These are phyloP conservation scores for Geotrichum armillariae DNA, from an alignment of 1,139 yeast species.

Conservation along the genomic window DNA sequence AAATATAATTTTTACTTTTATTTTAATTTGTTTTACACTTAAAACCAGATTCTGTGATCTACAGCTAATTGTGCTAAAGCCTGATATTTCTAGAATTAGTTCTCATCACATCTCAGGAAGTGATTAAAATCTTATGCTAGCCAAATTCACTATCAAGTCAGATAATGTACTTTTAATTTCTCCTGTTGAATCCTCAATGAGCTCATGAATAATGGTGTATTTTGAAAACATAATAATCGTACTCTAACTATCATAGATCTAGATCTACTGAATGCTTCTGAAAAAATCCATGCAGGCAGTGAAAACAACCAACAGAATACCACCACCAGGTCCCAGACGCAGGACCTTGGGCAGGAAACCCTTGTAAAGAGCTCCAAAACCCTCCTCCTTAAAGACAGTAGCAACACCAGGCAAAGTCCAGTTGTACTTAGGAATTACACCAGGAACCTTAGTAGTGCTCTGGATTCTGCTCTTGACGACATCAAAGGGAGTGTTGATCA, in stretches of 20 bases:
- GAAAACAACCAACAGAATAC: constrained; percentile 92
- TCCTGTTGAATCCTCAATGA: too few relatives aligned
- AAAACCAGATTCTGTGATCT: background rate
- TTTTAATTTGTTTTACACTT: constrained; percentile 21
- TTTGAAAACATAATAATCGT: too few relatives aligned
- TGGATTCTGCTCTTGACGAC: constrained; percentile 97
- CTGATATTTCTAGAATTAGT: too few relatives aligned
- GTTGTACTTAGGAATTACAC: constrained; percentile 71
- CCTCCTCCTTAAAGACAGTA: constrained; percentile 85
- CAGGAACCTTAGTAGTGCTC: constrained; percentile 69
- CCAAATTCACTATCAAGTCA: background rate
- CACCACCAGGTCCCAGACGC: constrained; percentile 99
- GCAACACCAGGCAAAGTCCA: constrained; percentile 87
- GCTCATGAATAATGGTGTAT: too few relatives aligned
- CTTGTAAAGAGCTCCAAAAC: constrained; percentile 81
- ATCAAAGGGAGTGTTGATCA: constrained; percentile 94
- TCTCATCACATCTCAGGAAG: too few relatives aligned
- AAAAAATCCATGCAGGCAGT: constrained; percentile 94
- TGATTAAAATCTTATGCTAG: too few relatives aligned
- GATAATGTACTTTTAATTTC: too few relatives aligned
- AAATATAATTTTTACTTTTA: constrained; percentile 19
- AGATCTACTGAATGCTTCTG: constrained; percentile 59
- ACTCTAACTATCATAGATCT: too few relatives aligned
- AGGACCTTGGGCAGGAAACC: constrained; percentile 97
- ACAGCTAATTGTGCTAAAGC: too few relatives aligned